Percentiles rank a stretch among this genome's conserved stretches.
phyloP scores from a whole-genome alignment of 2,329 filamentous ascomycete species.

The Aspergillus viridinutans region DNA sequence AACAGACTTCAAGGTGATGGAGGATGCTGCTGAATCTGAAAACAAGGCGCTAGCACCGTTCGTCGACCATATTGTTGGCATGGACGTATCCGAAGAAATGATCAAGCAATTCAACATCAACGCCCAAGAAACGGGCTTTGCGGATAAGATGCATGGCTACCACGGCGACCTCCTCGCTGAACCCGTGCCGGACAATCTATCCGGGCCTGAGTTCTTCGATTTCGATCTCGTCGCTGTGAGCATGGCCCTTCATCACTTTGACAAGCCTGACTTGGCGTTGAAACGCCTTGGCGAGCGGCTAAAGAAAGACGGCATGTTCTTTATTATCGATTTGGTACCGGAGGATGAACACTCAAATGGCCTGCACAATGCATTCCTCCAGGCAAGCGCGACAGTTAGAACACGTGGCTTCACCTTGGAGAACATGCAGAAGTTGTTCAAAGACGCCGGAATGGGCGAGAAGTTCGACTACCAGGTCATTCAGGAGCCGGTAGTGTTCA shows the following conservation, averaged over 20 bases:
- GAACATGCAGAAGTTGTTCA: constrained; percentile 58
- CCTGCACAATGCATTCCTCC: constrained; percentile 19
- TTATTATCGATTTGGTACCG: constrained; percentile 65
- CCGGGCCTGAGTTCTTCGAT: constrained; percentile 58
- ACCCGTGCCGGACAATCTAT: constrained; percentile 52
- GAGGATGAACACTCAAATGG: constrained; percentile 37
- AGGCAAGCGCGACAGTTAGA: constrained; percentile 53
- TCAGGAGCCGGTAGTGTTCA: constrained; percentile 48
- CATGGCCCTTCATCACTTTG: constrained; percentile 64
- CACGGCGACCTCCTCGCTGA: constrained; percentile 56
- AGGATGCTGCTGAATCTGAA: constrained; percentile 1
- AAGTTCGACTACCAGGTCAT: constrained; percentile 58
- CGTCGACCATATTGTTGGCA: constrained; percentile 59
- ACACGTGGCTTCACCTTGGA: constrained; percentile 63
- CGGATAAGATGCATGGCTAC: constrained; percentile 53
- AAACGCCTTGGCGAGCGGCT: constrained; percentile 58
- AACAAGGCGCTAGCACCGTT: constrained; percentile 55
- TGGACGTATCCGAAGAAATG: constrained; percentile 71
- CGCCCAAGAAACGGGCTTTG: constrained; percentile 49
- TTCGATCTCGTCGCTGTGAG: constrained; percentile 67
- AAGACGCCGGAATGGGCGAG: constrained; percentile 55
- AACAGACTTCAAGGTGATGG: neutral
- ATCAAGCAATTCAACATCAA: constrained; percentile 61
- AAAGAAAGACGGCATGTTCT: constrained; percentile 60
- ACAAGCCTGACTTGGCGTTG: constrained; percentile 59